Percentiles rank a stretch among this genome's conserved stretches.
Evolutionary conservation across 2,329 filamentous ascomycete species (phyloP).

Genomic region (Aspergillus fijiensis): DNA sequence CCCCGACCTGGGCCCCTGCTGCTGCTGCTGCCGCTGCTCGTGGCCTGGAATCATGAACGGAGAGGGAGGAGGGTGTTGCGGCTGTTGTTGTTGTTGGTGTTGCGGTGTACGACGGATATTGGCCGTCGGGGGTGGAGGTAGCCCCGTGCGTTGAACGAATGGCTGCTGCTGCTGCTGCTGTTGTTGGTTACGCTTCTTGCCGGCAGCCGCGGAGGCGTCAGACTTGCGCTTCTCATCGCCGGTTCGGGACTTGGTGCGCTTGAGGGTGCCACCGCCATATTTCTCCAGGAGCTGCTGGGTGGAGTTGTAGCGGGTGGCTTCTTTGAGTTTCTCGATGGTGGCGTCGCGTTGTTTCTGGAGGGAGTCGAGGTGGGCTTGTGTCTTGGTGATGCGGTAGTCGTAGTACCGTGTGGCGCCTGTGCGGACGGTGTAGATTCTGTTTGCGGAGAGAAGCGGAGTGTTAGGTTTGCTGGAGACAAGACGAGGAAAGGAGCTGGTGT

Average conservation of each 20-base stretch:
- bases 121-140: constrained; percentile 64
- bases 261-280: constrained; percentile 64
- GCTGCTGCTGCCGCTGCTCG: constrained; percentile 8
- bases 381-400: constrained; percentile 73
- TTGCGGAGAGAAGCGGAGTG: not conserved
- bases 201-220: constrained; percentile 16
- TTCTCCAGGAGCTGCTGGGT: constrained; percentile 92
- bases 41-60: constrained; percentile 3
- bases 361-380: constrained; percentile 68
- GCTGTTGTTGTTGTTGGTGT: constrained; percentile 1
- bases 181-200: constrained; percentile 17
- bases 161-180: constrained; percentile 21
- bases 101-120: constrained; percentile 52
- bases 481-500: no score
- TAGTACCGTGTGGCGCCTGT: constrained; percentile 68
- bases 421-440: constrained; percentile 77
- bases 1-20: not conserved
- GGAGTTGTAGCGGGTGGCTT: constrained; percentile 92
- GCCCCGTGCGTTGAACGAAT: constrained; percentile 49
- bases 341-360: constrained; percentile 76
- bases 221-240: constrained; percentile 23
- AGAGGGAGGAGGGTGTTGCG: constrained; percentile 9
- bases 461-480: not conserved
- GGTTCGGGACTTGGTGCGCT: constrained; percentile 22
- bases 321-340: constrained; percentile 92